Evolutionary conservation across 805 yeast genomes (phyloP), one percentile per base, ranked within the genome.

Genomic region (Komagataella populi): DNA sequence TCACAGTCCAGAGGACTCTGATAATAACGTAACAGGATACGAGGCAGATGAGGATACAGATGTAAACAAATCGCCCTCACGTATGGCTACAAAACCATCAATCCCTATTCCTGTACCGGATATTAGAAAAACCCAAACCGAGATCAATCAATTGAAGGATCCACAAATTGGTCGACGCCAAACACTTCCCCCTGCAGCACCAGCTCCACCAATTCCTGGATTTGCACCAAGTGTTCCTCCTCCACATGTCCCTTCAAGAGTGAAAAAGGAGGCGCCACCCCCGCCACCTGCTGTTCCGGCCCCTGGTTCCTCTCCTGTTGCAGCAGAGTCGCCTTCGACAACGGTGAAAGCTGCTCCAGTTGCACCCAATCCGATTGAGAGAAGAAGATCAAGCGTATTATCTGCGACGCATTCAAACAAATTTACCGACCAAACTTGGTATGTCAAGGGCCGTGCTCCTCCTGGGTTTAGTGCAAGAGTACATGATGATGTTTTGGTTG

Each of bases 31-130:
- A 7, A 76, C 87, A 1, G 88, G 88, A 0, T 82, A 82, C 58
- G 87, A 84, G 52, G 87, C 87, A 0, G 89, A 84, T 59, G 85
- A 78, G 48, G 81, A 76, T 52, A 67, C 70, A 0, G 65, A 63
- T 45, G 55, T 56, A 16, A 61, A 59, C 18, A 55, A 50, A 20
- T 52, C 56, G 2, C 20, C 56, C 58, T 18, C 49, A 10, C 44
- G 20, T n/a, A 10, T 23, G 17, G 55, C 51, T 23, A 20, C 48
- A 22, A 43, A 7, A 6, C 44, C 55, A 53, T 45, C 60, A 17
- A 36, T 55, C 14, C 39, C 39, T 14, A 30, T 30, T 8, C 39
- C 39, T 14, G 8, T 30, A 30, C 39, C 39, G 3, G 39, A 30
- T 10, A 14, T 30, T 30, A 30, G 39, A 30, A 30, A 30, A 14